phyloP scores from a whole-genome alignment of 495 filamentous ascomycete species.

The Glonium stellatum region DNA sequence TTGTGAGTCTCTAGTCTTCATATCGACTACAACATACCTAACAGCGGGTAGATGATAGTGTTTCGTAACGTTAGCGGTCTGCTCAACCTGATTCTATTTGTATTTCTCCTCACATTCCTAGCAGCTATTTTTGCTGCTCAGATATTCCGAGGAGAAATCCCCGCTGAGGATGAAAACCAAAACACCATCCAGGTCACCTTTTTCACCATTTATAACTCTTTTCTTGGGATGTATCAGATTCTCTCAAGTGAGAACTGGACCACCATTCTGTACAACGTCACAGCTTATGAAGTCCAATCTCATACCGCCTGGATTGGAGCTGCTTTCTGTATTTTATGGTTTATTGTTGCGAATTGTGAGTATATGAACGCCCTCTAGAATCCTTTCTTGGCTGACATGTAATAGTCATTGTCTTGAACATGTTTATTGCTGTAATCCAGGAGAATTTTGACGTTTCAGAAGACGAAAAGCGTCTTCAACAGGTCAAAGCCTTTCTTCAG shows the following conservation, averaged over 20 bases:
- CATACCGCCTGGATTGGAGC: slow-evolving; percentile 90
- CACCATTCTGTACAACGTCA: slow-evolving; percentile 73
- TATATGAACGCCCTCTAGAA: neutral
- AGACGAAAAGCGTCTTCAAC: slow-evolving; percentile 93
- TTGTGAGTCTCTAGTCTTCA: slow-evolving; percentile 41
- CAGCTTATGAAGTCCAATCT: slow-evolving; percentile 51
- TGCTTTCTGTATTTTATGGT: slow-evolving; percentile 89
- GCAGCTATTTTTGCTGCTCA: slow-evolving; percentile 90
- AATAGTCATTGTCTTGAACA: slow-evolving; percentile 83
- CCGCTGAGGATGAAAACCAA: slow-evolving; percentile 48
- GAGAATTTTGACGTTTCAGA: slow-evolving; percentile 99
- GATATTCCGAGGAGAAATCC: slow-evolving; percentile 82
- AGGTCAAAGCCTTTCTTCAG: slow-evolving; percentile 89
- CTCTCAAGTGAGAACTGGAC: slow-evolving; percentile 99
- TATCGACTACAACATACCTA: neutral
- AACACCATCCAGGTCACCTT: slow-evolving; percentile 64
- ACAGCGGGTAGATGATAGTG: slow-evolving; percentile 49
- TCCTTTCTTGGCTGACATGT: slow-evolving; percentile 4
- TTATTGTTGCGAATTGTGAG: slow-evolving; percentile 74
- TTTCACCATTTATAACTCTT: slow-evolving; percentile 85
- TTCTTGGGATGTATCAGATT: slow-evolving; percentile 96
- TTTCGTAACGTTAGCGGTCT: slow-evolving; percentile 89
- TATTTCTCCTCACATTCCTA: slow-evolving; percentile 91
- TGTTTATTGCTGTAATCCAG: slow-evolving; percentile 99
- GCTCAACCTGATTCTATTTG: slow-evolving; percentile 88